Base-by-base conservation (phyloP, 306 rosid species). In the Rosa persica region DNA sequence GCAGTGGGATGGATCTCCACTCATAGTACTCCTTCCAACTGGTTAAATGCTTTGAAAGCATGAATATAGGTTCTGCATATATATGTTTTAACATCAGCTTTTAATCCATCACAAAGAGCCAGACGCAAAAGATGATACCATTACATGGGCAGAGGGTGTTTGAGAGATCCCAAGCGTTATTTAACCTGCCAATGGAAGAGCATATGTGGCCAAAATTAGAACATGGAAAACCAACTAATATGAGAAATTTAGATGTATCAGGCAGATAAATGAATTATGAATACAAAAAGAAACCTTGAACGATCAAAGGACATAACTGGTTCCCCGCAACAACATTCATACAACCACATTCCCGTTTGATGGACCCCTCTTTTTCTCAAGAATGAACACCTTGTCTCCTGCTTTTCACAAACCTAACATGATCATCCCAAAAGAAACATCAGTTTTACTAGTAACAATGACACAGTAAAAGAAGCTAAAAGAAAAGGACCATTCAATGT, bases 1-100 rank as follows among this genome's bases (percentile, higher is more conserved):
- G 84, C 30, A 93, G 84, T 2, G 90, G 93, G 77, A 91, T 86
- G 86, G 86, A 15, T 86, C 99, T 91, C 99, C 99, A 91, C 23
- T 87, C 86, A 85, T 87, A 88, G 81, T 93, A 91, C 76, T 91
- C 97, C 74, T 83, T 83, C 99, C 99, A 93, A 84, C 83, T 78
- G 69, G 74, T 65, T 83, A 95, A 82, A 39, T 54, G 83, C 86
- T 81, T 86, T 49, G 91, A 72, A 25, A 81, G 58, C 27, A 76
- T 78, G 57, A 80, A 72, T 27, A 70, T 76, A 67, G 97, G 93
- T 76, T 90, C 98, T 95, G 93, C 80, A 67, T 77, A 76, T 75
- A 84, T 69, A 80, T 52, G 73, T 13, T 34, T 64, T 42, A 34
- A 58, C 22, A 69, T 77, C 48, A 75, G 70, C 44, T 46, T 52